phyloP scores from a whole-genome alignment of 306 rosid genomes.

The Prosopis cineraria region DNA sequence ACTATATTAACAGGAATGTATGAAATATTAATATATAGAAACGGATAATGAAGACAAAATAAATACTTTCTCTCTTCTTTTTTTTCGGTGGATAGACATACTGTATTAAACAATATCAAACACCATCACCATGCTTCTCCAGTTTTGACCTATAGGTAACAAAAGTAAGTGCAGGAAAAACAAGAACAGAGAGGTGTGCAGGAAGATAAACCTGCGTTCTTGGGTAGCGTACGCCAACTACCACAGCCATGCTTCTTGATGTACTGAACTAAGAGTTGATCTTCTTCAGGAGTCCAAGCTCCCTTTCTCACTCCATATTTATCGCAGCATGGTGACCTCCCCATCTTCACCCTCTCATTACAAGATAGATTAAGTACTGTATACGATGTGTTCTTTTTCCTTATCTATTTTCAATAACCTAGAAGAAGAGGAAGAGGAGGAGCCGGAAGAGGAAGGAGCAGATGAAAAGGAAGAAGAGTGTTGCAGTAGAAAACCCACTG shows the following conservation, averaged over 20 bases:
- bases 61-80: background rate
- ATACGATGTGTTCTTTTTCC: background rate
- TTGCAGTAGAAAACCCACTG: background rate
- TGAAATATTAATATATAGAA: background rate
- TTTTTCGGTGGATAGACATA: background rate
- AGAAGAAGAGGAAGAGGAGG: background rate
- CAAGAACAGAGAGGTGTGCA: background rate
- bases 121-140: background rate
- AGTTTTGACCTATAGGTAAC: background rate
- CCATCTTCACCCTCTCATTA: constrained; percentile 18
- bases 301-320: constrained; percentile 38
- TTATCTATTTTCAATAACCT: background rate
- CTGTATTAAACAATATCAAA: background rate
- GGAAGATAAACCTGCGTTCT: constrained; percentile 7
- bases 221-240: constrained; percentile 60
- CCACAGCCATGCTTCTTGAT: constrained; percentile 56
- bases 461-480: background rate
- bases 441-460: background rate
- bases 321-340: constrained; percentile 18
- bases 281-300: constrained; percentile 66
- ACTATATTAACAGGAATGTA: background rate
- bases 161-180: background rate
- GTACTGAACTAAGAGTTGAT: constrained; percentile 45
- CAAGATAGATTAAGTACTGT: background rate
- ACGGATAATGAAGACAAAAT: background rate